A percentile compares a stretch with the other conserved stretches of the same genome.
phyloP scores from a whole-genome alignment of 768 basidiomycete genomes.

The Phaffia australis region DNA sequence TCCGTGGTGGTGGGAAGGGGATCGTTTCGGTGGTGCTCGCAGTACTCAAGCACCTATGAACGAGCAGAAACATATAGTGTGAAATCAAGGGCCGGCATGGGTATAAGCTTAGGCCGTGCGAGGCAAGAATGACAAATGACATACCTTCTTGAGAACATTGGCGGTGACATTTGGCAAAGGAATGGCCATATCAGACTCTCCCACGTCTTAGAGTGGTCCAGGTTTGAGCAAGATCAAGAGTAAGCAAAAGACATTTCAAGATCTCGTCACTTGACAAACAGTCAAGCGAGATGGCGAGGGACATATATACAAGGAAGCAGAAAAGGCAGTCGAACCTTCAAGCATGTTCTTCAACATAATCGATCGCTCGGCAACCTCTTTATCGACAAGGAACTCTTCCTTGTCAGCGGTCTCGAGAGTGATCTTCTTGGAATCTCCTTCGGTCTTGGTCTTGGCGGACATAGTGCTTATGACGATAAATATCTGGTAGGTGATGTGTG shows the following conservation, averaged over 20 bases:
- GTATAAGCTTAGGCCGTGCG: not conserved
- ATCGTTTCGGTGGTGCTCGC: constrained; percentile 96
- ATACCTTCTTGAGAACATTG: constrained; percentile 81
- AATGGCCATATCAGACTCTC: constrained; percentile 86
- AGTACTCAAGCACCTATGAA: constrained; percentile 86
- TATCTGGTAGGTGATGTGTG: not conserved
- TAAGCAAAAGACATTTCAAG: not conserved
- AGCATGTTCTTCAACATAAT: constrained; percentile 99
- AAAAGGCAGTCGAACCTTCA: constrained; percentile 56
- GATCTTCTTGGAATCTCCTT: constrained; percentile 41
- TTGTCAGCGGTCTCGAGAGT: constrained; percentile 88
- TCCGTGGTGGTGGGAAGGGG: constrained; percentile 78
- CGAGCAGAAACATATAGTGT: constrained; percentile 17
- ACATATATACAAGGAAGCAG: constrained; percentile 18
- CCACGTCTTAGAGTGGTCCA: constrained; percentile 55
- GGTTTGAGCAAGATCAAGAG: not conserved
- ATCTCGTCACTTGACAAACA: not conserved
- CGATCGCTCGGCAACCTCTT: constrained; percentile 85
- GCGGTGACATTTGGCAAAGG: constrained; percentile 90
- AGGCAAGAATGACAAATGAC: constrained; percentile 21
- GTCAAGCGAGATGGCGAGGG: not conserved
- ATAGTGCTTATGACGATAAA: not conserved
- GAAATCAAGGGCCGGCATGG: constrained; percentile 18
- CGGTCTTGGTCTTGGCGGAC: not conserved
- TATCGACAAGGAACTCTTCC: constrained; percentile 85